Percentiles rank a stretch among this genome's conserved stretches.
phyloP scores from a whole-genome alignment of 495 filamentous ascomycete species.

The Tuber umbilicatum region DNA sequence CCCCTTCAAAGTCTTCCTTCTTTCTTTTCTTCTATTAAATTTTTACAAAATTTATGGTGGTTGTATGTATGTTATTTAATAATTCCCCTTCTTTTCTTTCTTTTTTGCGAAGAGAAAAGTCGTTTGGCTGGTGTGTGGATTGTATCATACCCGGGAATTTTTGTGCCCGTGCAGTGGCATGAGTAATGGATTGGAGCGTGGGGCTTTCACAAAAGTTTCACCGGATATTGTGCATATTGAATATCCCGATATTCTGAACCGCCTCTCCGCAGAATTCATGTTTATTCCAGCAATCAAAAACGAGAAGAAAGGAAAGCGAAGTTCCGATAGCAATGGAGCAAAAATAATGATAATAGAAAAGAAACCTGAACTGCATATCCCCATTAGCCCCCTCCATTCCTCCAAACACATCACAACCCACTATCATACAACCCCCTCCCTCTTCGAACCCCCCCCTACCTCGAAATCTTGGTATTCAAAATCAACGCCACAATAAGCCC shows the following conservation, averaged over 20 bases:
- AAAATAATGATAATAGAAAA: not conserved
- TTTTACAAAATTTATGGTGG: not conserved
- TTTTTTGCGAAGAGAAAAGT: not conserved
- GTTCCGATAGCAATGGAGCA: not conserved
- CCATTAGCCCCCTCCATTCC: not conserved
- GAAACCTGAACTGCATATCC: not conserved
- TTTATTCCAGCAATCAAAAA: not conserved
- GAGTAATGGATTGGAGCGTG: not conserved
- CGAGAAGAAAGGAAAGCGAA: not conserved
- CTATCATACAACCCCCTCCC: not conserved
- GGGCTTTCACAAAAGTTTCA: not conserved
- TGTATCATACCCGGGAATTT: not conserved
- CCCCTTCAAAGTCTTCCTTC: not conserved
- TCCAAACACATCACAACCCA: not conserved
- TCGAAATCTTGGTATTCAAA: not conserved
- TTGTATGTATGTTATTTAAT: not conserved
- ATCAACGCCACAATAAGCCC: slow-evolving; percentile 57
- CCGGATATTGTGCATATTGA: not conserved
- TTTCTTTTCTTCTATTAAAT: not conserved
- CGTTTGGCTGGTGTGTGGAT: not conserved
- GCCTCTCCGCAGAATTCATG: not conserved
- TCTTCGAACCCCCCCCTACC: not conserved
- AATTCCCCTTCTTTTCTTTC: not conserved
- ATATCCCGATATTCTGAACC: not conserved
- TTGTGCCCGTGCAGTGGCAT: not conserved